Evolutionary conservation across 176 grass and related monocot genomes (phyloP), one percentile per base, ranked within the genome.

Genomic region (Tuctoria greenei): DNA sequence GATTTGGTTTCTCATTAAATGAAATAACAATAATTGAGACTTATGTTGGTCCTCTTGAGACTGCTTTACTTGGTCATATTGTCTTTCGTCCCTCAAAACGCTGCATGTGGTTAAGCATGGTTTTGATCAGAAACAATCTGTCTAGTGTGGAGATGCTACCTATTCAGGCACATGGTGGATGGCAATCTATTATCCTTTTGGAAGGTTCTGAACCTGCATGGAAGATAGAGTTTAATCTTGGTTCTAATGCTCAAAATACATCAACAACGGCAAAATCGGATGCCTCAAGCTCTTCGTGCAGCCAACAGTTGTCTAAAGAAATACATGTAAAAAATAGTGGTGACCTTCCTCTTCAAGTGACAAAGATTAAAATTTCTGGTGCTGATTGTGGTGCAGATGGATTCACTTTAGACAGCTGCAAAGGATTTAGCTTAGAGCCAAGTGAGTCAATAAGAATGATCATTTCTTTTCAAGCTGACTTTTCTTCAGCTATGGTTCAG

Each of bases 281-380:
- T 64, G 76, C 43, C 52, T 58, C 41, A 14, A 81, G 66, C 34
- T 70, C 84, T 79, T 84, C 81, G 8, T 98, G 95, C 72, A 75
- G 67, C 58, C 82, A 90, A 66, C 67, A 50, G 28, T 57, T 98
- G 67, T 92, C 81, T 55, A 98, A 98, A 67, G 88, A 94, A 69
- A 82, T 98, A 88, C 73, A 82, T 84, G 91, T 90, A 4, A 98
- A 98, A 88, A 98, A 98, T 64, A 98, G 69, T 5, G 95, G 95
- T 5, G 95, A 98, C 64, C 86, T 98, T 71, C 95, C 91, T 80
- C 86, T 98, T 66, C 68, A 70, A 73, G 86, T 98, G 38, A 90
- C 84, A 52, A 94, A 88, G 51, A 75, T 98, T 18, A 73, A 85
- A 83, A 71, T 98, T 83, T 98, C 95, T 17, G 95, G 95, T 73